These are phyloP conservation scores for Fusarium veterinarium DNA, from an alignment of 2,329 filamentous ascomycete species.

Conservation along the genomic window DNA sequence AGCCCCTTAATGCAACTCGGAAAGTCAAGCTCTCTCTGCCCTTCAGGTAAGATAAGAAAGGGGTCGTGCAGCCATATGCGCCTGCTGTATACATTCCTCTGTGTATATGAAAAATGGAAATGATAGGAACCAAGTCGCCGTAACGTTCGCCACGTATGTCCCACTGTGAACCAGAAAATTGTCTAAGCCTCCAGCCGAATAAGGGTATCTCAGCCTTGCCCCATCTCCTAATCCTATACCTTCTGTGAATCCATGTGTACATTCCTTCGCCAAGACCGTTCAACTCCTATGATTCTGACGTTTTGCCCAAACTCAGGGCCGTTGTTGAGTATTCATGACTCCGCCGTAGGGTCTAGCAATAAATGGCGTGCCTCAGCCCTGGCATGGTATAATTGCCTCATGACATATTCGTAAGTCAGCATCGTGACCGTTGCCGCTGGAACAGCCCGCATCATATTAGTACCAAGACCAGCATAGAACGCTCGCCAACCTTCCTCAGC, in stretches of 20 bases:
- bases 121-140: slow-evolving; percentile 29
- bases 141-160: slow-evolving; percentile 30
- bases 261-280: slow-evolving; percentile 19
- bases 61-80: slow-evolving; percentile 23
- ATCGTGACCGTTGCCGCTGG: slow-evolving; percentile 97
- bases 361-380: slow-evolving; percentile 53
- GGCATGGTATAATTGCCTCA: slow-evolving; percentile 62
- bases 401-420: slow-evolving; percentile 90
- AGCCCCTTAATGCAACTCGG: slow-evolving; percentile 19
- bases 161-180: slow-evolving; percentile 43
- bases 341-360: slow-evolving; percentile 24
- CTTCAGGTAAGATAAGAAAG: slow-evolving; percentile 24
- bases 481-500: slow-evolving; percentile 94
- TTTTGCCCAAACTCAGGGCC: background rate
- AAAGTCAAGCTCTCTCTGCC: slow-evolving; percentile 12
- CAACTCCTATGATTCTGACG: slow-evolving; percentile 18
- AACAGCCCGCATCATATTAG: slow-evolving; percentile 95
- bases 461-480: slow-evolving; percentile 97
- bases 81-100: slow-evolving; percentile 29
- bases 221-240: slow-evolving; percentile 18
- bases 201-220: slow-evolving; percentile 52
- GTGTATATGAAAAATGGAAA: slow-evolving; percentile 28
- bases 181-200: slow-evolving; percentile 52
- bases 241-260: slow-evolving; percentile 34
- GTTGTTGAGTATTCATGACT: slow-evolving; percentile 26